Evolutionary conservation across 306 rosid genomes (phyloP), one percentile per base, ranked within the genome.

Genomic region (Quercus mongolica): DNA sequence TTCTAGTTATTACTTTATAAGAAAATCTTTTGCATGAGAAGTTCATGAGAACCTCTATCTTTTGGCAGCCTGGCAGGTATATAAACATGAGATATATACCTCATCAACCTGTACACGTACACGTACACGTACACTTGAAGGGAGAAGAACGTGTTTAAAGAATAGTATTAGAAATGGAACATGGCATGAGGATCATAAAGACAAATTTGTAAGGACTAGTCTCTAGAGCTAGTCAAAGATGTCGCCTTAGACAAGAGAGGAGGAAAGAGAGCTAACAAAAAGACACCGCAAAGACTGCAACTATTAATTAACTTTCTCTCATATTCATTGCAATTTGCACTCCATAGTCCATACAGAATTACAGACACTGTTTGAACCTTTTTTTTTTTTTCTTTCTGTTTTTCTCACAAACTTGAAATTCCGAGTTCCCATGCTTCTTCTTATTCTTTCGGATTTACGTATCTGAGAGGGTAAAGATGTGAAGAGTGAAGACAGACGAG

Each of bases 401-500:
- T 83, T 75, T 63, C 76, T 51, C 54, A 20, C 68, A 80, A 85
- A 78, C 25, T 75, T 14, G 80, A 84, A 79, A 76, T 63, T 76
- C 76, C 86, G 79, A 88, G 76, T 82, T 72, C 87, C 86, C 85
- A 85, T 63, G 84, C 81, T 57, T 33, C 80, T 61, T 78, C 65
- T 81, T 67, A 35, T 82, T 83, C 88, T 76, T 83, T 78, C 74
- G 82, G 65, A 82, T 77, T 92, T 75, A 86, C 95, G 97, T 92
- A 85, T 87, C 35, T 65, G 83, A 92, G 95, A 77, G 82, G 95
- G 82, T 83, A 92, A 92, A 90, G 91, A 90, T 90, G 81, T 30
- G 81, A 69, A 85, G 71, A 69, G 81, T 30, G 81, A 69, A 85
- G 71, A 69, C 85, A 88, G 86, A 77, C 33, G 67, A 71, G 81